Evolutionary conservation across 805 yeast genomes (phyloP).

Genomic region (Sugiyamaella chiloensis): DNA sequence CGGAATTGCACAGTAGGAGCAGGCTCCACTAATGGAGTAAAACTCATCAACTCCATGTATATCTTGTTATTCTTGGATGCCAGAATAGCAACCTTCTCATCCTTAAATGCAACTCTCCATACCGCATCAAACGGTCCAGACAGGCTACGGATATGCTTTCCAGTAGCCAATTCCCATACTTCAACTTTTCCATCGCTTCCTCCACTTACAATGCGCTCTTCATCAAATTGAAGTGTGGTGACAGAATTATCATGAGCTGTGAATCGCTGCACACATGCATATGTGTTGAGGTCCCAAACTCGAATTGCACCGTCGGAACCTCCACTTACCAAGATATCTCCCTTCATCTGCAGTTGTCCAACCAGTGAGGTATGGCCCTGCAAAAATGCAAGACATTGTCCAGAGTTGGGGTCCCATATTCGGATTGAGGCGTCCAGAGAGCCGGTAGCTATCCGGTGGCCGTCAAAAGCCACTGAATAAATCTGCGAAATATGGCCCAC

Average conservation of each 20-base stretch:
- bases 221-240: slow-evolving; percentile 40
- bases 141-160: slow-evolving; percentile 38
- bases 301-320: slow-evolving; percentile 82
- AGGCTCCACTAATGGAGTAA: slow-evolving; percentile 16
- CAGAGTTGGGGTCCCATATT: slow-evolving; percentile 91
- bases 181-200: slow-evolving; percentile 43
- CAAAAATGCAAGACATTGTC: slow-evolving; percentile 71
- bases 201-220: slow-evolving; percentile 40
- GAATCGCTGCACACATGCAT: slow-evolving; percentile 67
- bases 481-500: slow-evolving; percentile 89
- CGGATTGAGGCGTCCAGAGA: slow-evolving; percentile 92
- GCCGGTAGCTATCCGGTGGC: slow-evolving; percentile 87
- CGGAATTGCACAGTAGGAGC: slow-evolving; percentile 1
- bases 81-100: slow-evolving; percentile 39
- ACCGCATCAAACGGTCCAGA: slow-evolving; percentile 36
- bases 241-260: slow-evolving; percentile 45
- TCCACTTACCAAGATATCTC: slow-evolving; percentile 73
- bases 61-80: slow-evolving; percentile 31
- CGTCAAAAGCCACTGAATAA: slow-evolving; percentile 90
- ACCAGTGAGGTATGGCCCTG: slow-evolving; percentile 90
- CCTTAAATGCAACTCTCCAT: slow-evolving; percentile 41
- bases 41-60: slow-evolving; percentile 38
- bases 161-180: slow-evolving; percentile 40
- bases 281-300: slow-evolving; percentile 76
- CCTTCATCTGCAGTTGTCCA: slow-evolving; percentile 74